A percentile compares a stretch with the other conserved stretches of the same genome.
These are phyloP conservation scores for Mycena latifolia DNA, from an alignment of 768 basidiomycete species.

Conservation along the genomic window DNA sequence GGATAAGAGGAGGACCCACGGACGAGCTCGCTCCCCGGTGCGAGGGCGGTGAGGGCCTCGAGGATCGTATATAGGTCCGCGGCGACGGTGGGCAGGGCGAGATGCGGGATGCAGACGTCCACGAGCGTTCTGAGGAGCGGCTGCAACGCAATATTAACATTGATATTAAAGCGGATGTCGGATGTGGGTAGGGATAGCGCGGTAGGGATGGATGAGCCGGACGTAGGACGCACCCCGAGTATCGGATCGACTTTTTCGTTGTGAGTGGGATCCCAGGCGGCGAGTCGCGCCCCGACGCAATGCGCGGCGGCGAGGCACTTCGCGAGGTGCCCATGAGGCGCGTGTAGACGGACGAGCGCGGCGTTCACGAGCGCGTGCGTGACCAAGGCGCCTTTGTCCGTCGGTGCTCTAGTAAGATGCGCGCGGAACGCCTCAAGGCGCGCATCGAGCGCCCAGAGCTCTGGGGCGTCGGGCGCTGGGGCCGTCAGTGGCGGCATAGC, in stretches of 20 bases:
- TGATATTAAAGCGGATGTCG: no score
- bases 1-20: no score
- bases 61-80: neutral
- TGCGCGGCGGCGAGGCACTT: constrained; percentile 11
- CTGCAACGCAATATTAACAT: neutral
- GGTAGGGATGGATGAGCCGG: no score
- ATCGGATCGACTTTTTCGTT: constrained; percentile 19
- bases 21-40: no score
- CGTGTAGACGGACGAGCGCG: constrained; percentile 23
- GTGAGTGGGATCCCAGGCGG: neutral
- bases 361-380: constrained; percentile 14
- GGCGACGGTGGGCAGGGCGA: neutral
- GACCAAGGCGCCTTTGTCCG: neutral
- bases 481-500: no score
- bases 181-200: neutral
- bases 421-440: constrained; percentile 10
- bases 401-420: neutral
- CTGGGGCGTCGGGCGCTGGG: neutral
- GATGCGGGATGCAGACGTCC: neutral
- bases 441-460: constrained; percentile 1
- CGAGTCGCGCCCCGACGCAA: neutral
- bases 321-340: neutral
- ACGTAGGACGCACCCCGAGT: constrained; percentile 12
- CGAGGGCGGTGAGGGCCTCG: no score
- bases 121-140: constrained; percentile 2